phyloP scores from a whole-genome alignment of 257 asterid genomes.

The Solanum chiquidenum region DNA sequence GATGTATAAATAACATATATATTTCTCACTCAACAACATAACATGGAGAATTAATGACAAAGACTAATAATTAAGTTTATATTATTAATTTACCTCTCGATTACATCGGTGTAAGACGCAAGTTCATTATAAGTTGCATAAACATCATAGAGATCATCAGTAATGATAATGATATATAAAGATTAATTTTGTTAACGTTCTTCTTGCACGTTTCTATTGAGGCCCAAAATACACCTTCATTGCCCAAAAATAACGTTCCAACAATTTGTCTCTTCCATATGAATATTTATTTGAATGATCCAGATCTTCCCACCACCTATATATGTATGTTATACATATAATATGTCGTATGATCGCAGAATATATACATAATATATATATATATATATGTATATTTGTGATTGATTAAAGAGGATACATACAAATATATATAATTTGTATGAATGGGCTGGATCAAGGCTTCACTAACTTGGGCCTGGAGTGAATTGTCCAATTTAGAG shows the following conservation, averaged over 20 bases:
- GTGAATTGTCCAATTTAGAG: neutral
- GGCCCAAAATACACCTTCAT: neutral
- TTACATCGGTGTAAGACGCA: neutral
- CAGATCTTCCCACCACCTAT: slow-evolving; percentile 1
- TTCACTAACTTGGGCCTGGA: neutral
- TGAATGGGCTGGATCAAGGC: neutral
- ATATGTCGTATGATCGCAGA: neutral
- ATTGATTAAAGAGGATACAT: neutral
- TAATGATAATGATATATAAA: neutral
- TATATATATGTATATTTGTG: too few species aligned
- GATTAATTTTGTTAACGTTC: neutral
- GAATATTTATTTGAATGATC: neutral
- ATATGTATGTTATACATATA: neutral
- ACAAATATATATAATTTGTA: neutral
- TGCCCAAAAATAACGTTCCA: neutral
- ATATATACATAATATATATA: too few species aligned
- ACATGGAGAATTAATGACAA: too few species aligned
- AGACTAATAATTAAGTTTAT: too few species aligned
- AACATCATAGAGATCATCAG: neutral
- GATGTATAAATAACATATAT: too few species aligned
- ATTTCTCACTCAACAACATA: too few species aligned
- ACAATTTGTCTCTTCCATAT: slow-evolving; percentile 1
- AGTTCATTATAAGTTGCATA: neutral
- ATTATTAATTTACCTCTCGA: neutral
- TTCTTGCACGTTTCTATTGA: neutral